Base-by-base conservation (phyloP, 1,284 basidiomycete genomes). In the Rhodotorula sp. region DNA sequence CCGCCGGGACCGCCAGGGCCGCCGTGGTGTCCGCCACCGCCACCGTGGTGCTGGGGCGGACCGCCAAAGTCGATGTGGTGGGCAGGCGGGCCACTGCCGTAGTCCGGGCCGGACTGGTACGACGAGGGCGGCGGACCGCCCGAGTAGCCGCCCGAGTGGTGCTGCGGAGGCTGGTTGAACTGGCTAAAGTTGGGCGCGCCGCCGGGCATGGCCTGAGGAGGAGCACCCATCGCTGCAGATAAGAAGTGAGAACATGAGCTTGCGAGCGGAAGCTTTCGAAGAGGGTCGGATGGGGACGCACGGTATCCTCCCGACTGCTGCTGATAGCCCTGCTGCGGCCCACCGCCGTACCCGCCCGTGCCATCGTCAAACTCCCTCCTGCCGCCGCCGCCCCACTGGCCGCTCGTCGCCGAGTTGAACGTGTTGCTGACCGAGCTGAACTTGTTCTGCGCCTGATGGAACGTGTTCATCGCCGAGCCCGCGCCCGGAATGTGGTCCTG, bases 401-500 rank as follows among this genome's bases (percentile, higher is more conserved):
- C 56, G 63, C 66, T 62, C 64, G 64, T 65, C 56, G 64, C 64
- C 55, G 16, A 3, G 56, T 52, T 65, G 52, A 66, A 60, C 52
- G 42, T 10, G 52, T 34, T 13, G 58, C 42, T 48, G n/a, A 66
- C 58, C 17, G 41, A 41, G 17, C 46, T 49, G 60, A 67, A 69
- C 25, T 53, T 59, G 53, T 68, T 46, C 56, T 70, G 68, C n/a
- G 64, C 72, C 53, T 58, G 52, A 52, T 70, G 67, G 64, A 68
- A 62, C 27, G 62, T 63, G 48, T 66, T 64, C 62, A 71, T 72
- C 7, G 66, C 74, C 23, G 50, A n/a, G 7, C 53, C 54, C 4
- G 74, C 74, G 2, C 74, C 74, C 16, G 74, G 74, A 14, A 76
- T 59, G 68, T 76, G 55, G 27, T 72, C 63, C 61, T 66, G 63